Evolutionary conservation across 345 rosid species (phyloP).

Genomic region (Streptanthus diversifolius): DNA sequence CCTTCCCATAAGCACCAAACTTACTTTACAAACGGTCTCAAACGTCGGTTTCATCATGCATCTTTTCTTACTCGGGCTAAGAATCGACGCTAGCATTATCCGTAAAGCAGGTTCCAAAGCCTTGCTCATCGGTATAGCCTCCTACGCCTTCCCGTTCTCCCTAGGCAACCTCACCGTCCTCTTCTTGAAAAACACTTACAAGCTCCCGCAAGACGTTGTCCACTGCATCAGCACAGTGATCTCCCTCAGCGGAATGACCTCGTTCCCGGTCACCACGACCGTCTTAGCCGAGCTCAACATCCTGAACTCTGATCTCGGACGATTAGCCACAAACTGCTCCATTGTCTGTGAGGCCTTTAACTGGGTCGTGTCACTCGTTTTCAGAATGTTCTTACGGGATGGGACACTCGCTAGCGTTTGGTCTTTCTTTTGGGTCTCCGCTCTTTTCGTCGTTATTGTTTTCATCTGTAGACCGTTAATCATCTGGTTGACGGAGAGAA

Average conservation of each 20-base stretch:
- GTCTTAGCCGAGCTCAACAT: slow-evolving; percentile 36
- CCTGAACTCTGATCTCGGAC: slow-evolving; percentile 39
- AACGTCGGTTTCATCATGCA: slow-evolving; percentile 36
- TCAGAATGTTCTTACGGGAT: slow-evolving; percentile 7
- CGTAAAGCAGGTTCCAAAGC: slow-evolving; percentile 36
- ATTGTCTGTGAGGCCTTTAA: slow-evolving; percentile 34
- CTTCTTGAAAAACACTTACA: slow-evolving; percentile 3
- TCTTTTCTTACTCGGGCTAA: slow-evolving; percentile 33
- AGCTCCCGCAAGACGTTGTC: not conserved
- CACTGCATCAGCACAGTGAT: slow-evolving; percentile 25
- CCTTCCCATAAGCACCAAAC: slow-evolving; percentile 12
- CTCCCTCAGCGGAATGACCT: slow-evolving; percentile 34
- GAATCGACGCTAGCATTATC: slow-evolving; percentile 31
- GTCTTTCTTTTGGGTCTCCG: slow-evolving; percentile 13
- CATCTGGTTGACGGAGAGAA: slow-evolving; percentile 32
- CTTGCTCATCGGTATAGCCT: slow-evolving; percentile 29
- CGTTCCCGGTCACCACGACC: slow-evolving; percentile 34
- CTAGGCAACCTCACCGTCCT: slow-evolving; percentile 25
- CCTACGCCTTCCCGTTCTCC: slow-evolving; percentile 28
- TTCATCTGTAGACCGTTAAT: slow-evolving; percentile 22
- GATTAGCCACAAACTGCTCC: slow-evolving; percentile 37
- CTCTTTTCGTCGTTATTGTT: not conserved
- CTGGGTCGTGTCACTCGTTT: slow-evolving; percentile 15
- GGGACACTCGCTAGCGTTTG: slow-evolving; percentile 7
- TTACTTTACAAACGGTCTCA: slow-evolving; percentile 30